A percentile compares a stretch with the other conserved stretches of the same genome.
phyloP scores from a whole-genome alignment of 2,329 filamentous ascomycete species.

The Cladosporium phlei region DNA sequence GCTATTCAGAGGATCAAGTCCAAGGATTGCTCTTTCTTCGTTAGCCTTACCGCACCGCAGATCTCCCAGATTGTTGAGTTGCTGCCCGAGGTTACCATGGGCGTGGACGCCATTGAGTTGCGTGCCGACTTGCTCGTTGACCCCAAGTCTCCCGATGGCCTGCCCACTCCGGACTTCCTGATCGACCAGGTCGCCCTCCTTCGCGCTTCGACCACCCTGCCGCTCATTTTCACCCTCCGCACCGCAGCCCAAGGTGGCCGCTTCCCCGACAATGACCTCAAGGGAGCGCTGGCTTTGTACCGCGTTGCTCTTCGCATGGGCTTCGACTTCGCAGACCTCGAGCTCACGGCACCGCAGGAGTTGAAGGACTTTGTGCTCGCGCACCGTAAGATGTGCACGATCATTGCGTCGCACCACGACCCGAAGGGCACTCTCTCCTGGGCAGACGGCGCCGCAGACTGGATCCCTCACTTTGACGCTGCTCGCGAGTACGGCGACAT shows the following conservation, averaged over 20 bases:
- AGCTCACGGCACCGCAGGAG: conserved; percentile 78
- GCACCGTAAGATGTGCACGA: conserved; percentile 65
- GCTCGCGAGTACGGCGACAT: conserved; percentile 86
- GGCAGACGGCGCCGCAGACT: conserved; percentile 71
- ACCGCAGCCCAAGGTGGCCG: conserved; percentile 80
- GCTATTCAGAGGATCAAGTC: conserved; percentile 57
- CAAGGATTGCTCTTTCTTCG: conserved; percentile 77
- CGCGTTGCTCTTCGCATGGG: conserved; percentile 73
- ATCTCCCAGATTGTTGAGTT: conserved; percentile 59
- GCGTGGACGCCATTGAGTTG: conserved; percentile 88
- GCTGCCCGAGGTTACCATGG: conserved; percentile 70
- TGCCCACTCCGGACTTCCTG: conserved; percentile 69
- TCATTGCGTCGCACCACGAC: conserved; percentile 96
- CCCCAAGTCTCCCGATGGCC: conserved; percentile 51
- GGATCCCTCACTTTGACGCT: conserved; percentile 84
- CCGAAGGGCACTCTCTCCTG: conserved; percentile 73
- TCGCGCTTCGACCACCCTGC: conserved; percentile 65
- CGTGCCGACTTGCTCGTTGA: conserved; percentile 87
- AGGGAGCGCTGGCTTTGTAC: conserved; percentile 65
- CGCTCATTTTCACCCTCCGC: conserved; percentile 87
- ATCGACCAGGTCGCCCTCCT: conserved; percentile 76
- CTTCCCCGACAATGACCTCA: conserved; percentile 73
- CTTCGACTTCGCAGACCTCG: conserved; percentile 87
- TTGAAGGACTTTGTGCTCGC: conserved; percentile 54
- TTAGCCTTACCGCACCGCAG: conserved; percentile 79